Evolutionary conservation across 148 eudicot genomes (phyloP).

Genomic region (Persicaria maculosa): DNA sequence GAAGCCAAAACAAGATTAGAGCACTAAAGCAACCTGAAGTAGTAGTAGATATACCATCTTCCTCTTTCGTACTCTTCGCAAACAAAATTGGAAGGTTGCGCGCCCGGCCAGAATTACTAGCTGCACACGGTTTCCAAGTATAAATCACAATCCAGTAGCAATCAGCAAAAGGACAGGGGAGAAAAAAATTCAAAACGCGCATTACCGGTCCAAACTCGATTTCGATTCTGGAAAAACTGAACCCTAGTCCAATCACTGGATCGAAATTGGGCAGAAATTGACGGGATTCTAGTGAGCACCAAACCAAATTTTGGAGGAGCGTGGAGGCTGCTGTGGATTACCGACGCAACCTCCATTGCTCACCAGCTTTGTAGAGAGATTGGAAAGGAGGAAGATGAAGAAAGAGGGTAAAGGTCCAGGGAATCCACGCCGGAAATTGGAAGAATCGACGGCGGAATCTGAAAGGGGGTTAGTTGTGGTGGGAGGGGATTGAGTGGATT

Average conservation of each 20-base stretch:
- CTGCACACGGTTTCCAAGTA: constrained; percentile 24
- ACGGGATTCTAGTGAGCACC: constrained; percentile 15
- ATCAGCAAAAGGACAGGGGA: not conserved
- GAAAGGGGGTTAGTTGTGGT: not conserved
- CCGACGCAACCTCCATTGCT: constrained; percentile 42
- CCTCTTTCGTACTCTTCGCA: constrained; percentile 47
- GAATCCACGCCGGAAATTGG: constrained; percentile 6
- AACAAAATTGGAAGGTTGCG: constrained; percentile 20
- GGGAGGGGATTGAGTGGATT: constrained; percentile 7
- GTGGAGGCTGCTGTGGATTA: constrained; percentile 26
- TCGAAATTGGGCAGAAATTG: constrained; percentile 3
- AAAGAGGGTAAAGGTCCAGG: not conserved
- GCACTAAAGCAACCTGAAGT: constrained; percentile 31
- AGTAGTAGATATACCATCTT: constrained; percentile 40
- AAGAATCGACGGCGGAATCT: constrained; percentile 3
- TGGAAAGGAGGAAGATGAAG: not conserved
- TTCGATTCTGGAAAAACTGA: constrained; percentile 17
- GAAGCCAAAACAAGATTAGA: not conserved
- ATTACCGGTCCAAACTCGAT: constrained; percentile 23
- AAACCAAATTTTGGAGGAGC: constrained; percentile 24
- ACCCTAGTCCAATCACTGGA: constrained; percentile 16
- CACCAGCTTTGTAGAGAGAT: not conserved
- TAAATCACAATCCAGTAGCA: not conserved
- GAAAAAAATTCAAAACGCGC: not conserved
- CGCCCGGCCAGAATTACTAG: constrained; percentile 14